These are phyloP conservation scores for Daldinia concentrica DNA, from an alignment of 495 filamentous ascomycete genomes.

Conservation along the genomic window DNA sequence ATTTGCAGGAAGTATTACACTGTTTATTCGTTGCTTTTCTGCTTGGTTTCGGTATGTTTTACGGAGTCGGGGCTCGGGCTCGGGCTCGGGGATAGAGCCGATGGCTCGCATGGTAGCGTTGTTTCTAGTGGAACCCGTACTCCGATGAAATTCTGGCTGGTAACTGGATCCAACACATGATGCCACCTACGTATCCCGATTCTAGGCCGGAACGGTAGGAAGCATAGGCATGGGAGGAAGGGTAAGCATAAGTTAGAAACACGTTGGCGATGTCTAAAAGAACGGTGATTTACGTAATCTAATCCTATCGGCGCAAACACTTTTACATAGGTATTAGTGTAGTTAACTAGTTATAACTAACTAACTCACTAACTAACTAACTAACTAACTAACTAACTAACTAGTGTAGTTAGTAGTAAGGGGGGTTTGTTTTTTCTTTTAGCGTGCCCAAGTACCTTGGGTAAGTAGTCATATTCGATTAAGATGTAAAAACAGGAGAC, in stretches of 20 bases:
- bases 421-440: background rate
- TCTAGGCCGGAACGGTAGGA: background rate
- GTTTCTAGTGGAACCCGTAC: background rate
- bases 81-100: background rate
- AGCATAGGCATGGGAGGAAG: background rate
- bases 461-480: no score
- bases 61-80: background rate
- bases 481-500: no score
- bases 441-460: no score
- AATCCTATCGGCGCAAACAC: background rate
- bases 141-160: background rate
- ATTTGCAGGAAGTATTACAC: background rate
- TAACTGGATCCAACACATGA: background rate
- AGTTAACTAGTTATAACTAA: no score
- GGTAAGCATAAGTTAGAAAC: background rate
- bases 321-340: background rate
- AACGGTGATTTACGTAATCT: background rate
- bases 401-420: background rate
- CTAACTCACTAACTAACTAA: no score
- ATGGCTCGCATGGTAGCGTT: background rate
- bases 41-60: no score
- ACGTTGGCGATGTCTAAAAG: background rate
- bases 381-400: no score
- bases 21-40: background rate
- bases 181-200: background rate